phyloP scores from a whole-genome alignment of 1,284 basidiomycete species.

The Paramarasmius palmivorus region DNA sequence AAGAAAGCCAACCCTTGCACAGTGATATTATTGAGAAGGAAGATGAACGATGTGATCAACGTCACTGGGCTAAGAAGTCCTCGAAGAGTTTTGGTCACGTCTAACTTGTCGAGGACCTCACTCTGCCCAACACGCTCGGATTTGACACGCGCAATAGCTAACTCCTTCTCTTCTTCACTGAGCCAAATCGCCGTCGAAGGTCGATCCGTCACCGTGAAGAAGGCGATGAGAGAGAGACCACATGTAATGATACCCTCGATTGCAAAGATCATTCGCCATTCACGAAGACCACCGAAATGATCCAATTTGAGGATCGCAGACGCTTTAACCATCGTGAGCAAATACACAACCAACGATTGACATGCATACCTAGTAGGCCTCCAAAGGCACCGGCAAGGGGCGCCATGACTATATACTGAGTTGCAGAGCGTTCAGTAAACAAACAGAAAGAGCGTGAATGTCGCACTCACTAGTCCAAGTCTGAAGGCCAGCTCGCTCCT shows the following conservation, averaged over 20 bases:
- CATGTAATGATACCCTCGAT: slow-evolving; percentile 4
- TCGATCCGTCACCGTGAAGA: neutral
- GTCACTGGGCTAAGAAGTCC: neutral
- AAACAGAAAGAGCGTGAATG: no score
- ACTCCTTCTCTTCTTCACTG: neutral
- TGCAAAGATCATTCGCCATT: slow-evolving; percentile 1
- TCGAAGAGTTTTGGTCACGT: neutral
- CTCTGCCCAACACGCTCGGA: neutral
- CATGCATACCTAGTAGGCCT: neutral
- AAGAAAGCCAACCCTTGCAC: slow-evolving; percentile 3
- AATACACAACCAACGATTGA: no score
- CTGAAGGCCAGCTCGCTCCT: neutral
- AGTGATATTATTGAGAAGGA: neutral
- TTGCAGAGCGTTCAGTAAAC: no score
- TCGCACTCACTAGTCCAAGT: neutral
- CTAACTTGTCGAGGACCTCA: neutral
- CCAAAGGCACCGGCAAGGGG: neutral
- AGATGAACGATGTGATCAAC: neutral
- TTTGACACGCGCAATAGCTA: slow-evolving; percentile 2
- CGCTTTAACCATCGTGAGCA: neutral
- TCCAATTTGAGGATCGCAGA: neutral
- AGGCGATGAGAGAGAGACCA: neutral
- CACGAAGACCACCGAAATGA: neutral
- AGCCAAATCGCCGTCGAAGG: neutral
- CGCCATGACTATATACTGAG: neutral